These are phyloP conservation scores for Vitis vinifera DNA, from an alignment of 164 flowering plant genomes.

Conservation along the genomic window DNA sequence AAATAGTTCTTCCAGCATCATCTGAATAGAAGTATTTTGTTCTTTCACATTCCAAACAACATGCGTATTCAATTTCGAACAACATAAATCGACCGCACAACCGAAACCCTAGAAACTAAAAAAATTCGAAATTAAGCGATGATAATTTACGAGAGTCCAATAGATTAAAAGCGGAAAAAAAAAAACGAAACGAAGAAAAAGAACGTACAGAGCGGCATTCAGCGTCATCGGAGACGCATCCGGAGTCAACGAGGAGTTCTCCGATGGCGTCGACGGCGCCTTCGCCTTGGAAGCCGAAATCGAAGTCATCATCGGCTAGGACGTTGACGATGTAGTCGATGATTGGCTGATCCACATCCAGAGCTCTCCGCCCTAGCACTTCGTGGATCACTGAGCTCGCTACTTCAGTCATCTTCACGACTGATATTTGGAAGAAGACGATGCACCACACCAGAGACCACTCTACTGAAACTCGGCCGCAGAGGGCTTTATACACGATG, in stretches of 20 bases:
- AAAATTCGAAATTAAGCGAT: neutral
- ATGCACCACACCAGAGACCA: no score
- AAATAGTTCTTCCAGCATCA: no score
- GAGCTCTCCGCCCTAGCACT: slow-evolving; percentile 60
- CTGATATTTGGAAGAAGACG: no score
- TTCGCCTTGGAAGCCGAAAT: slow-evolving; percentile 89
- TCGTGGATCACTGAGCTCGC: slow-evolving; percentile 79
- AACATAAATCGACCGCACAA: no score
- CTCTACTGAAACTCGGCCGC: no score
- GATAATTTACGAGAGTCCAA: neutral
- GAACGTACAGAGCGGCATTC: slow-evolving; percentile 69
- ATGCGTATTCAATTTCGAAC: no score
- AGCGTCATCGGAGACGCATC: slow-evolving; percentile 61
- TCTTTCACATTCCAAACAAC: no score
- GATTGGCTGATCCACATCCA: slow-evolving; percentile 86
- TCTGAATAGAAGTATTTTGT: no score
- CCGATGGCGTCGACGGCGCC: slow-evolving; percentile 91
- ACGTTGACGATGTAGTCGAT: slow-evolving; percentile 90
- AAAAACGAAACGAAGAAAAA: neutral
- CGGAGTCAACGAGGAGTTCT: slow-evolving; percentile 84
- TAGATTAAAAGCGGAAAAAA: neutral
- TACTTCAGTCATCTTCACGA: slow-evolving; percentile 65
- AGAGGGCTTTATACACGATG: no score
- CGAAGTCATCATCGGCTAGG: slow-evolving; percentile 98
- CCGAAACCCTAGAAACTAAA: neutral